Conservation (phyloP, 148 eudicot species). For the Talinum fruticosum region DNA sequence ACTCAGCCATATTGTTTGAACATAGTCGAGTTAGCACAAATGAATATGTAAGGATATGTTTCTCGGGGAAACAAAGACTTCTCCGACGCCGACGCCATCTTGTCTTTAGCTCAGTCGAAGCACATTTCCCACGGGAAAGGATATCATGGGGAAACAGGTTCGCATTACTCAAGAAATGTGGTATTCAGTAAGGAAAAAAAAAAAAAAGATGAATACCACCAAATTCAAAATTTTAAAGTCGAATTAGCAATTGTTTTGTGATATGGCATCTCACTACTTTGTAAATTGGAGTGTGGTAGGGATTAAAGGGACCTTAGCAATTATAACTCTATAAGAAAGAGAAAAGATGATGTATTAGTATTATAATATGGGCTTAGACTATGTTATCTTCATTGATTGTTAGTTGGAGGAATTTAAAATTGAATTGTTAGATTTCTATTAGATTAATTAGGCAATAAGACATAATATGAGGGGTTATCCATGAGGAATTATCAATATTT, state of each 20-base stretch:
- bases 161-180: background rate
- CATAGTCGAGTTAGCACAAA: too few relatives aligned
- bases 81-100: too few relatives aligned
- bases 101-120: too few relatives aligned
- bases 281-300: background rate
- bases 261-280: background rate
- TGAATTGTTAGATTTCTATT: background rate
- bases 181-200: background rate
- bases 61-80: too few relatives aligned
- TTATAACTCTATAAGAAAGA: background rate
- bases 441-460: background rate
- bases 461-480: too few relatives aligned
- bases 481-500: background rate
- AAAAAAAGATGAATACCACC: background rate
- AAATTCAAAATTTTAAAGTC: too few relatives aligned
- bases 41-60: too few relatives aligned
- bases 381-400: background rate
- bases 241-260: background rate
- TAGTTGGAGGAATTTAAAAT: background rate
- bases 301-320: too few relatives aligned
- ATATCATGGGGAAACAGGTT: background rate
- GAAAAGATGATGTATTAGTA: background rate
- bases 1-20: too few relatives aligned
- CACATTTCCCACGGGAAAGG: too few relatives aligned
- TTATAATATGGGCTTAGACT: background rate